A percentile compares a stretch with the other conserved stretches of the same genome.
These are phyloP conservation scores for Teunomyces tritomae DNA, from an alignment of 805 yeast genomes.

Conservation along the genomic window DNA sequence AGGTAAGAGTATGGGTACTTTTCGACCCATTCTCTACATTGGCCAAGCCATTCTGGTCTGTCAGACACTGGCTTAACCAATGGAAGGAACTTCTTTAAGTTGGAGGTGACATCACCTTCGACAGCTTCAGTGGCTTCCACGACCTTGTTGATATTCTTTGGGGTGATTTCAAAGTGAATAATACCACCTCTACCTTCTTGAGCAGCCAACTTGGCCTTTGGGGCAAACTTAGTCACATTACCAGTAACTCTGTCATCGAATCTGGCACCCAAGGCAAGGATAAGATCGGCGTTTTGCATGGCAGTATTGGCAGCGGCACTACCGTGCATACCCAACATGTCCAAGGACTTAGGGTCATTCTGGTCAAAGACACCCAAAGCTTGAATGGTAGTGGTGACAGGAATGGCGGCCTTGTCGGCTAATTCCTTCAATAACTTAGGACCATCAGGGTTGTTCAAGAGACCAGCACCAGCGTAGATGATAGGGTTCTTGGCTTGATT, in stretches of 20 bases:
- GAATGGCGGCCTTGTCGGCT: constrained; percentile 86
- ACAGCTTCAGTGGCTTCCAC: constrained; percentile 94
- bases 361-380: constrained; percentile 95
- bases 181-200: constrained; percentile 90
- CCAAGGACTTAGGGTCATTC: constrained; percentile 82
- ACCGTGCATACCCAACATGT: constrained; percentile 99
- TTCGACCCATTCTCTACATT: constrained; percentile 77
- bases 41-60: constrained; percentile 78
- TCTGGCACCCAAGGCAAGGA: constrained; percentile 93
- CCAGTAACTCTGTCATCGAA: constrained; percentile 98
- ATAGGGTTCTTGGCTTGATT: constrained; percentile 85
- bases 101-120: constrained; percentile 90
- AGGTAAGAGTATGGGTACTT: constrained; percentile 84
- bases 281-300: constrained; percentile 89
- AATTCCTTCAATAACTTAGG: constrained; percentile 77
- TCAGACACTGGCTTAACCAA: constrained; percentile 58
- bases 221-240: constrained; percentile 83
- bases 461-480: constrained; percentile 90
- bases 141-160: constrained; percentile 97
- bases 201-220: constrained; percentile 88
- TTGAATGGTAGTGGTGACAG: constrained; percentile 94
- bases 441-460: constrained; percentile 75
- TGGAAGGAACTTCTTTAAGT: constrained; percentile 72
- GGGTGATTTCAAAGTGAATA: constrained; percentile 91
- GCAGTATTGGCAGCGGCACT: constrained; percentile 92